Evolutionary conservation across 1,284 basidiomycete species (phyloP).

Genomic region (Cutaneotrichosporon sp.): DNA sequence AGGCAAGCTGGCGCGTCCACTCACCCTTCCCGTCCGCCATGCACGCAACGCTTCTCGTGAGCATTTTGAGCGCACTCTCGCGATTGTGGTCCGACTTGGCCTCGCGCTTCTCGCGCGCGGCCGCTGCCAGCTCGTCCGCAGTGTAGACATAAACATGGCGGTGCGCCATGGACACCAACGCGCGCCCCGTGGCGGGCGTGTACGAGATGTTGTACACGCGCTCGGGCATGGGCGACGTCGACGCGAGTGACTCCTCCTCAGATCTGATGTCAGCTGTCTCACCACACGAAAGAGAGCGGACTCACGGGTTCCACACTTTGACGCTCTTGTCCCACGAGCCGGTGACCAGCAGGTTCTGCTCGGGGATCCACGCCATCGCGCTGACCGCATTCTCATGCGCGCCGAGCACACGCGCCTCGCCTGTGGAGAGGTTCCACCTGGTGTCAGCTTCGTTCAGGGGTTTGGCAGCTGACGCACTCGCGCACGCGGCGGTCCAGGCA

Average conservation of each 20-base stretch:
- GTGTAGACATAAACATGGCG: conserved; percentile 86
- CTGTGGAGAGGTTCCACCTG: conserved; percentile 56
- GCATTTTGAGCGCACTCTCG: conserved; percentile 92
- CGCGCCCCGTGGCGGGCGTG: conserved; percentile 54
- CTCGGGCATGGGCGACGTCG: conserved; percentile 72
- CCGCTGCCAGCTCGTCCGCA: conserved; percentile 64
- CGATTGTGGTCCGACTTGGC: conserved; percentile 68
- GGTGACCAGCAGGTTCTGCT: conserved; percentile 65
- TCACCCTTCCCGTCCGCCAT: conserved; percentile 89
- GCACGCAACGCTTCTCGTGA: conserved; percentile 86
- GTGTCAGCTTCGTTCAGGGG: conserved; percentile 27
- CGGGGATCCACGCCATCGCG: conserved; percentile 52
- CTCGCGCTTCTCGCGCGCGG: conserved; percentile 60
- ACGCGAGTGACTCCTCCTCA: conserved; percentile 59
- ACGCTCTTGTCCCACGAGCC: conserved; percentile 89
- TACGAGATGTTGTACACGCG: conserved; percentile 75
- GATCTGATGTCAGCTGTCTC: conserved; percentile 22
- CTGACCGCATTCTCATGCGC: conserved; percentile 55
- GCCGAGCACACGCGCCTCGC: conserved; percentile 53
- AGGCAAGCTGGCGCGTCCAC: conserved; percentile 31
- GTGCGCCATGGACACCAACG: conserved; percentile 89
- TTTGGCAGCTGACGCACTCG: conserved; percentile 54
- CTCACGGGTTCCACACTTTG: conserved; percentile 77
- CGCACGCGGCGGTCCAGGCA: conserved; percentile 57
- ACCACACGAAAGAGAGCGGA: conserved; percentile 53